Percentiles rank a stretch among this genome's conserved stretches.
Evolutionary conservation across 495 filamentous ascomycete species (phyloP).

Genomic region (Penicillium crystallinum): DNA sequence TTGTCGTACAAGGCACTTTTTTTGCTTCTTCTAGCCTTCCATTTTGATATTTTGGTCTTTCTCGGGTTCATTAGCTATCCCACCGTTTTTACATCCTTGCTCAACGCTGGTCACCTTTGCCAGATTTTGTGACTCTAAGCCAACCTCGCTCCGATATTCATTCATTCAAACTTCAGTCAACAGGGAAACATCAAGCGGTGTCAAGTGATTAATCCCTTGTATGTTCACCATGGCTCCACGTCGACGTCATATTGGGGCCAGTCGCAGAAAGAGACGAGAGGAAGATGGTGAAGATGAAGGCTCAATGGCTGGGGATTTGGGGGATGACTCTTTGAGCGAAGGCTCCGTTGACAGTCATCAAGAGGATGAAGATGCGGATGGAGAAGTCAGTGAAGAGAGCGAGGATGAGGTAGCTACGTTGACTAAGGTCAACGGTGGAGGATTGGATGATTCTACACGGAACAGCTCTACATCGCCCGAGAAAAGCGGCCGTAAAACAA

Average conservation of each 20-base stretch:
- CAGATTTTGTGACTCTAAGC: neutral
- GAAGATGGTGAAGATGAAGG: slow-evolving; percentile 74
- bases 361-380: slow-evolving; percentile 70
- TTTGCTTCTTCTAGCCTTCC: neutral
- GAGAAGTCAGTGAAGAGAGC: slow-evolving; percentile 67
- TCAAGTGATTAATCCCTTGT: neutral
- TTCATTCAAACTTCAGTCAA: neutral
- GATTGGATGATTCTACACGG: slow-evolving; percentile 21
- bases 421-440: slow-evolving; percentile 32
- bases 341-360: slow-evolving; percentile 70
- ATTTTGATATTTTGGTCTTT: neutral
- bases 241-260: slow-evolving; percentile 69
- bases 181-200: neutral
- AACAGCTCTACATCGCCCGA: slow-evolving; percentile 23
- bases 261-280: slow-evolving; percentile 66
- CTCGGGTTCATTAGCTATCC: slow-evolving; percentile 3
- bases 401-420: slow-evolving; percentile 54
- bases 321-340: slow-evolving; percentile 81
- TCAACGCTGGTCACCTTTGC: slow-evolving; percentile 5
- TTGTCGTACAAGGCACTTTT: slow-evolving; percentile 2
- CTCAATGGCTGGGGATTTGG: slow-evolving; percentile 58
- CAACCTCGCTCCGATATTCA: slow-evolving; percentile 3
- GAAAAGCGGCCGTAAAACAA: slow-evolving; percentile 27
- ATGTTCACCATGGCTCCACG: slow-evolving; percentile 49
- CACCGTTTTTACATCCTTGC: slow-evolving; percentile 5